Base-by-base conservation (phyloP, 495 filamentous ascomycete genomes). In the Podospora bellae-mahoneyi region DNA sequence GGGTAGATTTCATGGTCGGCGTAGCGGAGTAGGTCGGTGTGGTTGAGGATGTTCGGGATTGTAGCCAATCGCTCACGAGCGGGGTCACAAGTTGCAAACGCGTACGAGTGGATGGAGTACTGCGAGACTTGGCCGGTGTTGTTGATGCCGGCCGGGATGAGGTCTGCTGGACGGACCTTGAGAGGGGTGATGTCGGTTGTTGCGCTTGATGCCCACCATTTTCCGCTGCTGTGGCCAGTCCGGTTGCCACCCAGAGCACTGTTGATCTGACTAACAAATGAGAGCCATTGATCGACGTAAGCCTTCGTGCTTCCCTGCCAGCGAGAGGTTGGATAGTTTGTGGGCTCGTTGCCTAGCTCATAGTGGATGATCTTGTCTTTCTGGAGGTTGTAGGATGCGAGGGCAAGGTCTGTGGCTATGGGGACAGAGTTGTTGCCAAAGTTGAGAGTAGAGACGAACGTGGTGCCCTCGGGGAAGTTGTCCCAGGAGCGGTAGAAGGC, bases 71-170 rank as follows among this genome's bases (percentile, higher is more conserved):
- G 55, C 19, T 74, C 75, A 19, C 74, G 66, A 6, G 66, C 65
- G 16, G 75, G 75, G 30, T 77, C 75, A 66, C 74, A 77, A 2
- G 76, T 75, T 19, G 74, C 72, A 62, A 76, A 78, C 15, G 75
- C 71, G 59, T 78, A 77, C 55, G 72, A 73, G 66, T 78, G 76
- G 60, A 72, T 72, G 4, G 73, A 76, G 70, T 78, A 78, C 64
- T 73, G 71, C 18, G 68, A 68, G 5, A 73, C 71, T 56, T 60
- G 27, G 32, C 71, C 71, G 6, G 71, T 73, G 13, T 32, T 34
- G 71, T 73, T 73, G 57, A 73, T 34, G 48, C 71, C 71, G 9
- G 71, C 71, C 2, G 71, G 71, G 64, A 73, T 73, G n/a, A 73
- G 71, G 63, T 73, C 71, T 18, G 48, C 54, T 1, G 71, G 71